These are phyloP conservation scores for Aspergillus diversus DNA, from an alignment of 495 filamentous ascomycete species.

Conservation along the genomic window DNA sequence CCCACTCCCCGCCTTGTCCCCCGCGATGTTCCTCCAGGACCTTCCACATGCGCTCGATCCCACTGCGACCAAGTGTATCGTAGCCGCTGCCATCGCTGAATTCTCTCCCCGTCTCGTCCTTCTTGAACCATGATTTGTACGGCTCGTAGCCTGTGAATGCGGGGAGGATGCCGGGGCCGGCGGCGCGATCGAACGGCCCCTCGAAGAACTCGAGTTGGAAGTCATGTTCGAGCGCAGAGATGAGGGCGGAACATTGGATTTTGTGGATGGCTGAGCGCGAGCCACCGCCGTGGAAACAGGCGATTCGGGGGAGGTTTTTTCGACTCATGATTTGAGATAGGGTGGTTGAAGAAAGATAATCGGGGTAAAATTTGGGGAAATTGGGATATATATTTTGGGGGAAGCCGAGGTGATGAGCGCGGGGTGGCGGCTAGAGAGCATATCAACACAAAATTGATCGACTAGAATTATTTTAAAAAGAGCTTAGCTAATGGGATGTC, in stretches of 20 bases:
- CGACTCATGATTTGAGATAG: not conserved
- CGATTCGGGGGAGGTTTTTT: conserved; percentile 34
- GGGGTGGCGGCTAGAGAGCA: no score
- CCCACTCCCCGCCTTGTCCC: conserved; percentile 57
- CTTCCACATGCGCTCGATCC: conserved; percentile 27
- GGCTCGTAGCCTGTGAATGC: conserved; percentile 49
- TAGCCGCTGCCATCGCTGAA: conserved; percentile 29
- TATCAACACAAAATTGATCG: no score
- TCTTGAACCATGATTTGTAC: conserved; percentile 53
- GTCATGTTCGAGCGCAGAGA: conserved; percentile 23
- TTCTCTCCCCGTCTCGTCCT: conserved; percentile 56
- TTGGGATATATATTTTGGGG: no score
- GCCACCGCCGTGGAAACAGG: conserved; percentile 43
- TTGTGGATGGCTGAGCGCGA: conserved; percentile 33
- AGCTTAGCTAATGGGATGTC: no score
- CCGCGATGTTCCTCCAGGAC: conserved; percentile 42
- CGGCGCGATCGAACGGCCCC: conserved; percentile 31
- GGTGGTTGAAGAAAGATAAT: not conserved
- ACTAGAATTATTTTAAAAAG: no score
- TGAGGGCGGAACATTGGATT: conserved; percentile 33
- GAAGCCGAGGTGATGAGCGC: no score
- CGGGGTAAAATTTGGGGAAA: no score
- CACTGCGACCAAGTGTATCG: conserved; percentile 20
- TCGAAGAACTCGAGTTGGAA: conserved; percentile 38
- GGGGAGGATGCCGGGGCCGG: conserved; percentile 43